Evolutionary conservation across 2,329 filamentous ascomycete genomes (phyloP).

Genomic region (Tolypocladium capitatum): DNA sequence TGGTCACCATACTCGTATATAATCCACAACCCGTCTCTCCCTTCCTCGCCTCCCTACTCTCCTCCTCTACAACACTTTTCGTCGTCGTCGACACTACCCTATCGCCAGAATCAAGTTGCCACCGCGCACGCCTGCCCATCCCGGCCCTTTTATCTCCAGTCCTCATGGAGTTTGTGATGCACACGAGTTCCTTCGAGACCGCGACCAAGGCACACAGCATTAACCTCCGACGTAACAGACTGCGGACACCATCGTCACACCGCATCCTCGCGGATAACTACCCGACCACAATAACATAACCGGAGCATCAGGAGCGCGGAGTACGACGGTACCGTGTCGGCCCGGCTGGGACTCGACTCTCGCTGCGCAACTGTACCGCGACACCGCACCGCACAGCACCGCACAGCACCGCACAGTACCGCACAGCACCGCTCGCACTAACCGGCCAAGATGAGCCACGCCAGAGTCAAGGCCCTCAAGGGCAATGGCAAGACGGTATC

Average conservation of each 20-base stretch:
- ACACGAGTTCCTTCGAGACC: not conserved
- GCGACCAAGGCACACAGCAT: not conserved
- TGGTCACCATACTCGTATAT: too few relatives aligned
- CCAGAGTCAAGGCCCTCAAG: slow-evolving; percentile 53
- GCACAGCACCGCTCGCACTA: not conserved
- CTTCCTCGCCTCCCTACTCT: not conserved
- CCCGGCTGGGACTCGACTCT: not conserved
- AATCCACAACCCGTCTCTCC: not conserved
- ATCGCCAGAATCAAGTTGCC: not conserved
- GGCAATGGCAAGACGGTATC: slow-evolving; percentile 62
- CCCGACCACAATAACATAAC: not conserved
- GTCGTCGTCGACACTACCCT: not conserved
- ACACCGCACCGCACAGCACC: not conserved
- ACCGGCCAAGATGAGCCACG: slow-evolving; percentile 40
- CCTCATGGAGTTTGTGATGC: slow-evolving; percentile 2
- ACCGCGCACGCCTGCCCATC: not conserved
- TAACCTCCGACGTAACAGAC: not conserved
- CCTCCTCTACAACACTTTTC: not conserved
- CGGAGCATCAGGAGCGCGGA: not conserved
- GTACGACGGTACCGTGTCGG: not conserved
- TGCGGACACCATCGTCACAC: slow-evolving; percentile 1
- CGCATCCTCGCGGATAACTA: not conserved
- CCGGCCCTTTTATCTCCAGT: not conserved
- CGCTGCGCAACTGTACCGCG: not conserved
- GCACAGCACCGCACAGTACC: too few relatives aligned